Base-by-base conservation (phyloP, 2,329 filamentous ascomycete species). In the Pezicula neosporulosa region DNA sequence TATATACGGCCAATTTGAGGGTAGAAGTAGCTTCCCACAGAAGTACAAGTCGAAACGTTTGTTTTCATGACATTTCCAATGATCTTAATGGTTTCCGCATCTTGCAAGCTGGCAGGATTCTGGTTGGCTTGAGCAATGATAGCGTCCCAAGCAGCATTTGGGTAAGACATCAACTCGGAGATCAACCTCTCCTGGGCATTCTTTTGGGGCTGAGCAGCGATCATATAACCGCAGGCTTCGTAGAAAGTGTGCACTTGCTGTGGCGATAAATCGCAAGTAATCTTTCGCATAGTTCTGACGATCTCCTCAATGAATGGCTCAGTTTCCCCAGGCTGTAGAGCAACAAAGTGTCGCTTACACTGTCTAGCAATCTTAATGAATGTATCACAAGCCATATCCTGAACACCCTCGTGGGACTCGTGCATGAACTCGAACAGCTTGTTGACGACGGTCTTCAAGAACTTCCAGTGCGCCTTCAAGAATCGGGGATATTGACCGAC, bases 21-120 rank as follows among this genome's bases (percentile, higher is more conserved):
- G 66, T 96, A 97, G 71, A 99, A 99, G 73, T 97, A 99, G 48
- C 90, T 85, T 33, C 95, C 94, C 52, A 99, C 94, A 1, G 94
- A 97, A 35, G 89, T 90, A 70, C 94, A 99, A 35, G 94, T 94
- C n/a, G 95, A 93, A 4, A 99, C 94, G 63, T 99, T 99, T 1
- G 94, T 99, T 81, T 99, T 99, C 94, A 99, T 99, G 68, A 99
- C 97, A 72, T 99, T 99, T 60, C 94, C 94, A 56, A 99, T 92
- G 60, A 99, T 86, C 77, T 99, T 99, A 75, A 99, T 97, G 1
- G 92, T 96, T 61, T 99, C 92, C 10, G 86, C 78, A 65, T 97
- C 91, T 69, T 97, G 90, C 12, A 99, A 78, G 60, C 94, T 91
- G 19, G 85, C 80, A 0, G 94, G 90, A 66, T 97, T 86, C 55